Evolutionary conservation across 1,139 yeast genomes (phyloP).

Genomic region (Protomyces inundatus): DNA sequence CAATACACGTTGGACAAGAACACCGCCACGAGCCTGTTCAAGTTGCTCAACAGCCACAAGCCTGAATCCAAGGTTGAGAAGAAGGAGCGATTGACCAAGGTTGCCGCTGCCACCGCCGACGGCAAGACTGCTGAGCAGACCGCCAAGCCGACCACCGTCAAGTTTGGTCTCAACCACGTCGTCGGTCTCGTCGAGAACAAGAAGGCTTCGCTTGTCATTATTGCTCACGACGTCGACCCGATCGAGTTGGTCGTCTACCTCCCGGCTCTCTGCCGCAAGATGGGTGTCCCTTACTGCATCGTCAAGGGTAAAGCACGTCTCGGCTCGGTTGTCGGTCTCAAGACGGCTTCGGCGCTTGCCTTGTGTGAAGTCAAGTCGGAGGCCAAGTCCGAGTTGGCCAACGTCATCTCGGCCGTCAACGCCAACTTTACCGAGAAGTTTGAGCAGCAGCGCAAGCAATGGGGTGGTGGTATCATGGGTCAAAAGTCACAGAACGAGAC

Average conservation of each 20-base stretch:
- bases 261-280: constrained; percentile 97
- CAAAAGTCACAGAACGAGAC: constrained; percentile 55
- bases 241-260: constrained; percentile 91
- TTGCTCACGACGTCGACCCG: constrained; percentile 98
- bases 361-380: constrained; percentile 88
- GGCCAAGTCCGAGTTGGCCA: constrained; percentile 91
- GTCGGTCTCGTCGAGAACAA: constrained; percentile 94
- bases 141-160: constrained; percentile 90
- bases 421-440: constrained; percentile 87
- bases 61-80: constrained; percentile 95
- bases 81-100: constrained; percentile 97
- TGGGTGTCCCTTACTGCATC: constrained; percentile 98
- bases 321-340: constrained; percentile 94
- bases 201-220: constrained; percentile 93
- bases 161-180: constrained; percentile 89
- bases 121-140: constrained; percentile 94
- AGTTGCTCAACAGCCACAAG: constrained; percentile 96
- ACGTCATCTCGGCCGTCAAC: constrained; percentile 84
- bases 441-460: constrained; percentile 94
- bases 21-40: constrained; percentile 94
- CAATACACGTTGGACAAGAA: constrained; percentile 93
- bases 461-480: constrained; percentile 99
- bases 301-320: constrained; percentile 98
- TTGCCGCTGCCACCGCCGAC: constrained; percentile 97
- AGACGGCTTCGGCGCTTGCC: constrained; percentile 96